Base-by-base conservation (phyloP, 768 basidiomycete genomes). In the Trametes cinnabarina region DNA sequence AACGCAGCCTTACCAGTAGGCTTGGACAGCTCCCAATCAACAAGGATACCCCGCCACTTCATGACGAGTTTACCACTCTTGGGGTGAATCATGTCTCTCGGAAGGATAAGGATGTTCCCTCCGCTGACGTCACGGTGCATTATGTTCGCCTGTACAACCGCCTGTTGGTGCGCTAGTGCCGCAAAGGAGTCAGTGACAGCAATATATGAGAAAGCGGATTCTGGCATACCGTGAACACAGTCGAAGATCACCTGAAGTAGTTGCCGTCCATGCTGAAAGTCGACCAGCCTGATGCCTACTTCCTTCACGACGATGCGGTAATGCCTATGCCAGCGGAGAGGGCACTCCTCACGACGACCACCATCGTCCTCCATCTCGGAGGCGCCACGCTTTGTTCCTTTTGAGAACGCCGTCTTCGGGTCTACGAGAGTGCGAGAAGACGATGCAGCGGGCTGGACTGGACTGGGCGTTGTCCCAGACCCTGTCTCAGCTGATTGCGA, bases 61-160 rank as follows among this genome's bases (percentile, higher is more conserved):
- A 47, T 8, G 1, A 4, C 40, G 25, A 25, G 20, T 14, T 10
- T 34, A 4, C 43, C 51, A 25, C 8, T 19, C 4, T 19, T 3
- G 25, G 10, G 3, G 5, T 28, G 39, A 2, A 17, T 20, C 12
- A 41, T 20, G 30, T 6, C 30, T 5, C 9, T 28, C 3, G 57
- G 57, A 2, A 52, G 20, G 8, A 57, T 47, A 3, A 57, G 28
- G 32, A 61, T 52, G 26, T 57, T 61, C 12, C 43, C 47, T 6
- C 14, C 3, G 23, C 60, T 51, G 43, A 61, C 41, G 11, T 61
- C 60, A n/a, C 57, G 50, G n/a, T 58, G 57, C 6, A 58, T 43
- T 12, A 51, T 47, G 17, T 23, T 3, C 14, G 15, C 14, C 3
- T 23, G 20, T 1, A 11, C 12, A 26, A 22, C 39, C 7, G 51